Percentiles rank a stretch among this genome's conserved stretches.
These are phyloP conservation scores for Lagenaria siceraria DNA, from an alignment of 306 rosid species.

Conservation along the genomic window DNA sequence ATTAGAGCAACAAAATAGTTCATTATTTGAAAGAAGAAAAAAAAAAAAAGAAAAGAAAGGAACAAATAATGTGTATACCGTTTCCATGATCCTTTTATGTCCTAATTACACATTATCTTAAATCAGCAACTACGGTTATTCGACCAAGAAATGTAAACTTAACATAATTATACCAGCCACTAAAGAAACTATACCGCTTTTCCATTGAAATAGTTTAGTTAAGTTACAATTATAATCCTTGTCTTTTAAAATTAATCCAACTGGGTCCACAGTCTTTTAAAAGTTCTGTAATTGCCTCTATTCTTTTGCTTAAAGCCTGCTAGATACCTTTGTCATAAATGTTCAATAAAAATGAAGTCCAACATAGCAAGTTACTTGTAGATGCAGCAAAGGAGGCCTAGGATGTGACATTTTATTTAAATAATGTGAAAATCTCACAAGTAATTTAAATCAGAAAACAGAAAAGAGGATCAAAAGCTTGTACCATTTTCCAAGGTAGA, in stretches of 20 bases:
- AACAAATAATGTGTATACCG: background rate
- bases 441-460: background rate
- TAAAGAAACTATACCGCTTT: background rate
- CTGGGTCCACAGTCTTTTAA: background rate
- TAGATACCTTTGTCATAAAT: background rate
- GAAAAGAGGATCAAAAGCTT: background rate
- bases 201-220: background rate
- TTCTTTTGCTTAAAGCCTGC: background rate
- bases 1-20: background rate
- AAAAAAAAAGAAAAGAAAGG: background rate
- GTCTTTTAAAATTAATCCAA: background rate
- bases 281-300: background rate
- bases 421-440: background rate
- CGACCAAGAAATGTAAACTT: background rate
- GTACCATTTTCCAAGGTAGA: background rate
- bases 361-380: background rate
- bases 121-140: background rate
- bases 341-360: background rate
- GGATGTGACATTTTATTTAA: background rate
- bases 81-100: background rate
- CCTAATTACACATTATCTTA: background rate
- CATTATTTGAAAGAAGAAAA: background rate
- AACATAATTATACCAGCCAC: background rate
- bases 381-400: background rate
- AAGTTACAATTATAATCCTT: background rate